Conservation (phyloP, 139 green algal species). For the Eudorina sp. region DNA sequence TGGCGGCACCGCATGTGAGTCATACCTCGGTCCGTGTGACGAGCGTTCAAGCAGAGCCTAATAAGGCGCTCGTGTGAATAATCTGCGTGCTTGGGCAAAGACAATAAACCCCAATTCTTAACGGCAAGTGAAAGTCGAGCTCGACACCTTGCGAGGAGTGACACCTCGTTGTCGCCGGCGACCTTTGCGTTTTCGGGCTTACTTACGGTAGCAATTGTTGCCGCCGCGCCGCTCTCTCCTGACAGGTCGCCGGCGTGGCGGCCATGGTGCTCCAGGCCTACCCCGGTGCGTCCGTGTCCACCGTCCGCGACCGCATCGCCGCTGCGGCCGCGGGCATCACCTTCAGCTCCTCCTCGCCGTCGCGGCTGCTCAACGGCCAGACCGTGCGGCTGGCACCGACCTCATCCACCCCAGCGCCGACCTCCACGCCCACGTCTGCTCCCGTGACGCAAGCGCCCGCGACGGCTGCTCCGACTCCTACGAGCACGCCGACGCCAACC, state of each 20-base stretch:
- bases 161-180: too few species aligned
- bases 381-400: slow-evolving; percentile 32
- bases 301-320: slow-evolving; percentile 38
- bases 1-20: slow-evolving; percentile 68
- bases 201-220: too few species aligned
- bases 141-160: too few species aligned
- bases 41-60: too few species aligned
- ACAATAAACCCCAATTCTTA: too few species aligned
- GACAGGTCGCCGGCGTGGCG: slow-evolving; percentile 66
- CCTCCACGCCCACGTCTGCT: not conserved
- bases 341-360: slow-evolving; percentile 53
- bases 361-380: slow-evolving; percentile 51
- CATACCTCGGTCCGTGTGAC: too few species aligned
- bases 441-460: not conserved
- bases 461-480: not conserved
- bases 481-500: not conserved
- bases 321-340: slow-evolving; percentile 31
- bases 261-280: slow-evolving; percentile 70
- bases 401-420: not conserved
- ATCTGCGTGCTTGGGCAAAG: too few species aligned
- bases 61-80: too few species aligned
- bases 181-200: too few species aligned
- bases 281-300: slow-evolving; percentile 45
- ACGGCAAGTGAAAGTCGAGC: too few species aligned
- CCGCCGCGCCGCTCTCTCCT: too few species aligned